These are phyloP conservation scores for Bipolaris victoriae DNA, from an alignment of 2,329 filamentous ascomycete species.

Conservation along the genomic window DNA sequence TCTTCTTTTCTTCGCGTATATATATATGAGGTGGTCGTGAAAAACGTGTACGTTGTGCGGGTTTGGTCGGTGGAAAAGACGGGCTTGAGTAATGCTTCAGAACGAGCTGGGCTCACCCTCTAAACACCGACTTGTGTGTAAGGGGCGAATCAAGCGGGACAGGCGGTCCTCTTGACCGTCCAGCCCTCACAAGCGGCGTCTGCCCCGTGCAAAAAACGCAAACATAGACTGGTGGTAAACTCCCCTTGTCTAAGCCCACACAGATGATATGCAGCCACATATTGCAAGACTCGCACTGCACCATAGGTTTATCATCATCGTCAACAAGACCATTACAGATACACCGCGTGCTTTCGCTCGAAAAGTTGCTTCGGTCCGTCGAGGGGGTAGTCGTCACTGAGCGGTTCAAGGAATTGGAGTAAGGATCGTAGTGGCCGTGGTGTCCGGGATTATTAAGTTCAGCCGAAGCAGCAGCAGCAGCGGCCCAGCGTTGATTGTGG, in stretches of 20 bases:
- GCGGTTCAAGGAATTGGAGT: constrained; percentile 46
- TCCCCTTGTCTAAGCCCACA: constrained; percentile 59
- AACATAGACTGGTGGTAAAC: constrained; percentile 51
- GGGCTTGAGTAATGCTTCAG: too few species aligned
- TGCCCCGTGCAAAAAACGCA: constrained; percentile 50
- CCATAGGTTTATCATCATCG: constrained; percentile 62
- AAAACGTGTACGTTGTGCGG: too few species aligned
- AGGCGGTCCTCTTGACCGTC: constrained; percentile 15
- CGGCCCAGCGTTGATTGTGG: constrained; percentile 55
- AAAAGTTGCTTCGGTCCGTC: constrained; percentile 60
- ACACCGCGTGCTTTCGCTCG: constrained; percentile 61
- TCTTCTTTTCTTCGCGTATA: too few species aligned
- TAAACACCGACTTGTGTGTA: constrained; percentile 8
- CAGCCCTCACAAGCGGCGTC: constrained; percentile 19
- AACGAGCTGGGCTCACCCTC: background rate
- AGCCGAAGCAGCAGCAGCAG: constrained; percentile 50
- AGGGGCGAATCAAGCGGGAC: constrained; percentile 11
- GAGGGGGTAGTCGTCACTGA: constrained; percentile 60
- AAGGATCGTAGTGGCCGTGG: constrained; percentile 41
- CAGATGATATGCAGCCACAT: constrained; percentile 68
- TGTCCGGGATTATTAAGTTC: constrained; percentile 38
- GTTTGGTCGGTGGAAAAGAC: too few species aligned
- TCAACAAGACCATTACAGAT: constrained; percentile 58
- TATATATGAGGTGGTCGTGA: too few species aligned
- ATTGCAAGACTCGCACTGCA: constrained; percentile 68